Evolutionary conservation across 129 eudicot species (phyloP).

Genomic region (Cynara cardunculus): DNA sequence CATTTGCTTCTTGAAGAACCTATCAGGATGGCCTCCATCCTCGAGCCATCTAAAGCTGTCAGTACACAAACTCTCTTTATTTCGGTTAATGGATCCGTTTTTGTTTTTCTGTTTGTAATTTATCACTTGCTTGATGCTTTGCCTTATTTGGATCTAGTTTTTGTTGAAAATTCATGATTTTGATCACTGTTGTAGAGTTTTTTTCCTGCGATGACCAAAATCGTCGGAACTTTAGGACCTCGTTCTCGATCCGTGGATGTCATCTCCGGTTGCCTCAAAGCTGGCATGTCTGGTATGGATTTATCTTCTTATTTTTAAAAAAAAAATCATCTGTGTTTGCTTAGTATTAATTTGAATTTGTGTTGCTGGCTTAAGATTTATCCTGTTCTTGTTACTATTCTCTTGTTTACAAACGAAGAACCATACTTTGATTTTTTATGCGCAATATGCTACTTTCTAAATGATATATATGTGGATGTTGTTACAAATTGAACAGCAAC

Average conservation of each 20-base stretch:
- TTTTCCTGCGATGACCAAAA: slow-evolving; percentile 89
- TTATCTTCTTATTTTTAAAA: not conserved
- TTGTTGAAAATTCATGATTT: not conserved
- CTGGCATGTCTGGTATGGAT: slow-evolving; percentile 69
- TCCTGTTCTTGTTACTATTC: not conserved
- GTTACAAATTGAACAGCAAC: not conserved
- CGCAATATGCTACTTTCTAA: not conserved
- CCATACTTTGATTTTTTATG: not conserved
- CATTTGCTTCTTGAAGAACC: slow-evolving; percentile 91
- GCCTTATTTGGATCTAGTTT: not conserved
- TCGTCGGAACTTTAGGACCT: slow-evolving; percentile 86
- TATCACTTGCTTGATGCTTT: not conserved
- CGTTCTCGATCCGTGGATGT: slow-evolving; percentile 68
- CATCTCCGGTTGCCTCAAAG: slow-evolving; percentile 65
- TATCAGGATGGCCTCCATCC: slow-evolving; percentile 84
- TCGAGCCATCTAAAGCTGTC: slow-evolving; percentile 87
- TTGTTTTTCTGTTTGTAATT: not conserved
- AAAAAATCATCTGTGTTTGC: not conserved
- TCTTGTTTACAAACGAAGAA: not conserved
- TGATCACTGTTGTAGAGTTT: slow-evolving; percentile 39
- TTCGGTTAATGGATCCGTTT: not conserved
- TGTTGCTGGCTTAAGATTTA: not conserved
- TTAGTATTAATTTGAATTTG: not conserved
- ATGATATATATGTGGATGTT: not conserved
- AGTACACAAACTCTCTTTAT: slow-evolving; percentile 9